A percentile compares a stretch with the other conserved stretches of the same genome.
phyloP scores from a whole-genome alignment of 2,329 filamentous ascomycete genomes.

The Diaporthe sp. region DNA sequence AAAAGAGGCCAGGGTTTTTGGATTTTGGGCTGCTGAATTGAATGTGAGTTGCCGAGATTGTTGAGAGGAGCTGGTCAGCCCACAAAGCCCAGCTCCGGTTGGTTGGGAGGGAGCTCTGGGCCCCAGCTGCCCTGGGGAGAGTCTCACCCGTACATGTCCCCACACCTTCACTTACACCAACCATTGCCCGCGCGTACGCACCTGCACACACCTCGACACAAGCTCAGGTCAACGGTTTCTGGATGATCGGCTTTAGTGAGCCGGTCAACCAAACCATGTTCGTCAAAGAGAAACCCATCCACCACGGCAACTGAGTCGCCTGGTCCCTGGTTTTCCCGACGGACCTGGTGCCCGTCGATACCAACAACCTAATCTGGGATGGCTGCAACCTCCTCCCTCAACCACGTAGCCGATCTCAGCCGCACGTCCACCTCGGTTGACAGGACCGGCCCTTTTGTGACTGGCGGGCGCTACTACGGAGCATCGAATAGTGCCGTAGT shows the following conservation, averaged over 20 bases:
- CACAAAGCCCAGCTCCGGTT: constrained; percentile 16
- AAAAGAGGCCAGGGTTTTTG: constrained; percentile 5
- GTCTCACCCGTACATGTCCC: constrained; percentile 8
- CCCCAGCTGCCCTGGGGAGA: not conserved
- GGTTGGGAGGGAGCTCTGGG: constrained; percentile 10
- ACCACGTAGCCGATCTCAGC: constrained; percentile 24
- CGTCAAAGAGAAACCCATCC: not conserved
- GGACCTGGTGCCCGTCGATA: constrained; percentile 17
- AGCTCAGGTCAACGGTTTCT: constrained; percentile 24
- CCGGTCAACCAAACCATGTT: constrained; percentile 16
- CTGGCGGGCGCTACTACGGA: constrained; percentile 15
- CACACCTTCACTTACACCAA: constrained; percentile 10
- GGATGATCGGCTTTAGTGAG: constrained; percentile 32
- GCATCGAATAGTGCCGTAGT: not conserved
- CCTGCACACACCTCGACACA: constrained; percentile 2
- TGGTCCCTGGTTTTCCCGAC: constrained; percentile 26
- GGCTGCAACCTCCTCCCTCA: constrained; percentile 22
- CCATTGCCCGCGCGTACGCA: not conserved
- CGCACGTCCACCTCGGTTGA: constrained; percentile 20
- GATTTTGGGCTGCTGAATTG: not conserved
- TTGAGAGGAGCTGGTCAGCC: constrained; percentile 1
- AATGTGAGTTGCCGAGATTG: constrained; percentile 33
- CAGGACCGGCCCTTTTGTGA: not conserved
- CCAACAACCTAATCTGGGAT: constrained; percentile 13
- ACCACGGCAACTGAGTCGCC: not conserved